Base-by-base conservation (phyloP, 768 basidiomycete species). In the Xanthoconium purpureum region DNA sequence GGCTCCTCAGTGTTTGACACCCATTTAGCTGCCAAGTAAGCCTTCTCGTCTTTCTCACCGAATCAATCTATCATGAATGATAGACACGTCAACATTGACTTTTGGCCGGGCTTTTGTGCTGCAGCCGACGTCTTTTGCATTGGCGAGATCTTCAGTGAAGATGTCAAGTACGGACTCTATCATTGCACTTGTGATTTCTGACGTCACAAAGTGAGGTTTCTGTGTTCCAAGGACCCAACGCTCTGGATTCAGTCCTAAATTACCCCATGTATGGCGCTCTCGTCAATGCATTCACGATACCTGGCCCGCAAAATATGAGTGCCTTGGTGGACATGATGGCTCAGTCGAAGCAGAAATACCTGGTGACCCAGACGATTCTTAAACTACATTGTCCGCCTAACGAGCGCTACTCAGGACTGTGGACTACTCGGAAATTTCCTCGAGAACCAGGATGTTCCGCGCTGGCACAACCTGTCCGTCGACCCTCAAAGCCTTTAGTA, bases 91-190 rank as follows among this genome's bases (percentile, higher is more conserved):
- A 78, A 84, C 51, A 77, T 80, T 51, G 73, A 77, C 44, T 95
- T 94, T 69, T 94, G 90, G 91, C 84, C 88, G 2, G 65, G 65
- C 7, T 93, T 94, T 65, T 85, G 84, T 62, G 74, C 70, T 44
- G 83, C 81, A n/a, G 88, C 90, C 0, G 89, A 86, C 13, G 87
- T 93, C 11, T 93, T 88, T 73, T 93, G 89, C 64, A 87, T 93
- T 52, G 93, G 93, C 39, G 91, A 94, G 73, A 87, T 94, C 46
- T 78, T 82, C 56, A 80, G 78, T 44, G 67, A 74, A 50, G 74
- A 84, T 49, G 70, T 84, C 46, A 71, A 76, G 85, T 87, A 66
- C 37, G 56, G 67, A 36, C 20, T 18, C 18, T 36, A 29, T 43
- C 29, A 33, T 64, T 13, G 6, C 24, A 20, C 24, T 47, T 24